A percentile compares a stretch with the other conserved stretches of the same genome.
These are phyloP conservation scores for Eucalyptus fibrosa DNA, from an alignment of 345 rosid species.

Conservation along the genomic window DNA sequence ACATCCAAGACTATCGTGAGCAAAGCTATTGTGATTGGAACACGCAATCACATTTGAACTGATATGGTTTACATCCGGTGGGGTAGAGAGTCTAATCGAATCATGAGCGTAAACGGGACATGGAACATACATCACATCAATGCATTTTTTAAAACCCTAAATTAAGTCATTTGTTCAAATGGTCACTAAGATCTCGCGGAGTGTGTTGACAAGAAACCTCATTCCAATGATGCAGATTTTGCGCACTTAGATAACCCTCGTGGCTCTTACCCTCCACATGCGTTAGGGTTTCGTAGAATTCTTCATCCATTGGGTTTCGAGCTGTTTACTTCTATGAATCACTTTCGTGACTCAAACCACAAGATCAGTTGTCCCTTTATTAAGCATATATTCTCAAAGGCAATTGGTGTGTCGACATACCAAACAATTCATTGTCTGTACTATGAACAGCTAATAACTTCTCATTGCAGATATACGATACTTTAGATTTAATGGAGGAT, in stretches of 20 bases:
- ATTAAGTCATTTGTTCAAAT: background rate
- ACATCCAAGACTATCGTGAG: background rate
- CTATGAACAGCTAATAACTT: background rate
- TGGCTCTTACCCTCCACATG: background rate
- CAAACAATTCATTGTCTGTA: background rate
- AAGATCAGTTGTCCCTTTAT: background rate
- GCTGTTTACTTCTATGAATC: background rate
- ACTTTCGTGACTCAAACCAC: background rate
- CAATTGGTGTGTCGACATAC: background rate
- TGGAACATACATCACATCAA: background rate
- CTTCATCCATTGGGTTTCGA: background rate
- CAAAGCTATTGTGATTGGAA: background rate
- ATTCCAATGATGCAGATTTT: background rate
- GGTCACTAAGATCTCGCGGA: background rate
- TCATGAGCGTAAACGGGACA: background rate
- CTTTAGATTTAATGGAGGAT: background rate
- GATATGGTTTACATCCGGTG: background rate
- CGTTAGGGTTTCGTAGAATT: background rate
- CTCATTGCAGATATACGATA: background rate
- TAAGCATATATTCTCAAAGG: background rate
- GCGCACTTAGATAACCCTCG: background rate
- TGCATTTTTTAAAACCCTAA: background rate
- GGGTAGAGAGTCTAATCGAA: background rate
- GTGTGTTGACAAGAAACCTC: background rate
- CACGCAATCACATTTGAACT: background rate